Conservation (phyloP, 495 filamentous ascomycete species). For the Daldinia concentrica region DNA sequence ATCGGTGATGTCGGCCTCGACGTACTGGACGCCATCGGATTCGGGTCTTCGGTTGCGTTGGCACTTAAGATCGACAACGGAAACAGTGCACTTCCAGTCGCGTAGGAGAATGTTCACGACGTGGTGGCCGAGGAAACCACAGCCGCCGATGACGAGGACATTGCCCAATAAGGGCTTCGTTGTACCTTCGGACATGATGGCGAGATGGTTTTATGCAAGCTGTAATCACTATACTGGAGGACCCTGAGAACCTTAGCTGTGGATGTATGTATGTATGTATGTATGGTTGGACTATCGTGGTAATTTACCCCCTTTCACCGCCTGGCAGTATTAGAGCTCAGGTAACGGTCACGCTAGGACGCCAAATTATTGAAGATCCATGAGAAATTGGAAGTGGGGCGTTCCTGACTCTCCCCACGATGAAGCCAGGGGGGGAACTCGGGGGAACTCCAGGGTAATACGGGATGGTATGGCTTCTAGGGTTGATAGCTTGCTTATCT, state of each 20-base stretch:
- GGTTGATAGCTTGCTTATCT: neutral
- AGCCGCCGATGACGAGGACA: conserved; percentile 74
- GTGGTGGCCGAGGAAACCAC: conserved; percentile 76
- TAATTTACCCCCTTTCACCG: conserved; percentile 25
- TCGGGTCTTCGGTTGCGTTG: conserved; percentile 75
- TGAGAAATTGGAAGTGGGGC: conserved; percentile 28
- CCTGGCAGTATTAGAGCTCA: conserved; percentile 30
- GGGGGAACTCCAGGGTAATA: neutral
- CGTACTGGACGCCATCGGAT: conserved; percentile 75
- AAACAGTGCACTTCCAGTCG: conserved; percentile 67
- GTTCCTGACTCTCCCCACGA: conserved; percentile 28
- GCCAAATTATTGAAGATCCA: conserved; percentile 12
- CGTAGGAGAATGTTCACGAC: conserved; percentile 68
- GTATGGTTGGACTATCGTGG: neutral
- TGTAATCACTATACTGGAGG: conserved; percentile 1
- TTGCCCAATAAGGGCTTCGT: conserved; percentile 59
- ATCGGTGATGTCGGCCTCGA: conserved; percentile 88
- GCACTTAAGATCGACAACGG: conserved; percentile 87
- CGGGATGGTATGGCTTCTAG: neutral
- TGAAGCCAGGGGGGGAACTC: conserved; percentile 5
- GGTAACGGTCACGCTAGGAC: conserved; percentile 5
- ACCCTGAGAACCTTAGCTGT: neutral
- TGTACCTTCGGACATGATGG: conserved; percentile 23
- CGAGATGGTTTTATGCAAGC: neutral
- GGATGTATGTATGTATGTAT: neutral